phyloP scores from a whole-genome alignment of 169 alveolate genomes.

The Plasmodium relictum region DNA sequence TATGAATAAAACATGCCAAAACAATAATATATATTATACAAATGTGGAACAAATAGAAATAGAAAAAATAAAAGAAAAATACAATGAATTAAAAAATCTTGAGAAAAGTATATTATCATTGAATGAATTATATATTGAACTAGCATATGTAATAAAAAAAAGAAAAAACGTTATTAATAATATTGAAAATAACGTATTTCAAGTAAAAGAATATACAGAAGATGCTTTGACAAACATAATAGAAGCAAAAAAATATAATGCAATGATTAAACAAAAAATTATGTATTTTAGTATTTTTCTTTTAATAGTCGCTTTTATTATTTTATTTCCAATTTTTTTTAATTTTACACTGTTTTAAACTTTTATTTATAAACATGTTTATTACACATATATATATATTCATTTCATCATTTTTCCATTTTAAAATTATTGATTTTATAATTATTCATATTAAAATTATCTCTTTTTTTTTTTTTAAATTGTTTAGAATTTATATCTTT shows the following conservation, averaged over 20 bases:
- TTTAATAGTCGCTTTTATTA: constrained; percentile 42
- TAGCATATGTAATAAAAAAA: constrained; percentile 63
- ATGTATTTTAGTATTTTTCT: constrained; percentile 54
- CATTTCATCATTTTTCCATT: neutral
- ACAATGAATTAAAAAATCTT: constrained; percentile 33
- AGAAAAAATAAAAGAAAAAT: constrained; percentile 44
- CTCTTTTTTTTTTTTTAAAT: neutral
- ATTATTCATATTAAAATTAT: neutral
- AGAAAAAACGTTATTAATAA: constrained; percentile 41
- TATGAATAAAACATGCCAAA: constrained; percentile 12
- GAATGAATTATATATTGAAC: constrained; percentile 51
- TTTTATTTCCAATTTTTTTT: constrained; percentile 50
- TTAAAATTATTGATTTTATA: no score
- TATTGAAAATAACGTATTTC: constrained; percentile 49
- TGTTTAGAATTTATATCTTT: no score
- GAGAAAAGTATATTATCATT: constrained; percentile 42
- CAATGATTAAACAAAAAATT: constrained; percentile 25
- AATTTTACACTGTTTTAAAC: constrained; percentile 20
- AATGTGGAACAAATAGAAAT: constrained; percentile 31
- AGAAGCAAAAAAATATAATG: constrained; percentile 38
- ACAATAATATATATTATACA: constrained; percentile 1
- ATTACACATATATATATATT: neutral
- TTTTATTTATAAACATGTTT: neutral
- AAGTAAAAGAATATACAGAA: constrained; percentile 57
- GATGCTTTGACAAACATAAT: constrained; percentile 53